A percentile compares a stretch with the other conserved stretches of the same genome.
Conservation (phyloP, 352 stramenopile species). For the Blastocystis sp. region DNA sequence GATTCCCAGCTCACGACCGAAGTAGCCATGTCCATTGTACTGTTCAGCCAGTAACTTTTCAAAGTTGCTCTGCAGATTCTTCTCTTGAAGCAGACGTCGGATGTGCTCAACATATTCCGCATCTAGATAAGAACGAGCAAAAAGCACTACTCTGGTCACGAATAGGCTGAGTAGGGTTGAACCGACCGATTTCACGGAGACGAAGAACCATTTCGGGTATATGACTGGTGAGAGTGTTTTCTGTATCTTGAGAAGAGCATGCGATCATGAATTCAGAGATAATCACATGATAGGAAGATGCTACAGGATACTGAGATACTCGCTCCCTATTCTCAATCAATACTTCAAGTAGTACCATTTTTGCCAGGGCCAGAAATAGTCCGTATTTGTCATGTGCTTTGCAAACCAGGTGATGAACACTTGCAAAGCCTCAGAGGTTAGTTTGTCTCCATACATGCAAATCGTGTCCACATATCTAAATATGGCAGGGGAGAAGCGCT, state of each 20-base stretch:
- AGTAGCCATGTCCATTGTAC: not conserved
- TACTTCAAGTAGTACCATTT: not conserved
- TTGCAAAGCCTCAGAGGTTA: not conserved
- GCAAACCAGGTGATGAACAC: not conserved
- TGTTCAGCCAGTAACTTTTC: not conserved
- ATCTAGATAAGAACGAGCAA: not conserved
- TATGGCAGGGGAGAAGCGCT: constrained; percentile 20
- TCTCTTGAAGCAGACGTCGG: not conserved
- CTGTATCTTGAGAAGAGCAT: not conserved
- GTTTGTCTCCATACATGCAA: not conserved
- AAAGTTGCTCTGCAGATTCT: constrained; percentile 1
- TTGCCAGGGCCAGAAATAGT: constrained; percentile 51
- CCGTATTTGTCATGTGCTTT: constrained; percentile 8
- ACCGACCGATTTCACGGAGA: not conserved
- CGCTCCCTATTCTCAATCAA: not conserved
- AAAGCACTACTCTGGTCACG: not conserved
- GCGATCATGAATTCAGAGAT: constrained; percentile 46
- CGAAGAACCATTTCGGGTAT: not conserved
- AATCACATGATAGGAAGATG: not conserved
- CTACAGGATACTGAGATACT: not conserved
- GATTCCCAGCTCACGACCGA: not conserved
- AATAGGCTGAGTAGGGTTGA: constrained; percentile 9
- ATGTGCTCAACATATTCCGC: not conserved
- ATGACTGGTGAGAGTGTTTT: not conserved
- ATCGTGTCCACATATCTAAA: constrained; percentile 39